Evolutionary conservation across 2,329 filamentous ascomycete species (phyloP).

Genomic region (Tolypocladium tundrense): DNA sequence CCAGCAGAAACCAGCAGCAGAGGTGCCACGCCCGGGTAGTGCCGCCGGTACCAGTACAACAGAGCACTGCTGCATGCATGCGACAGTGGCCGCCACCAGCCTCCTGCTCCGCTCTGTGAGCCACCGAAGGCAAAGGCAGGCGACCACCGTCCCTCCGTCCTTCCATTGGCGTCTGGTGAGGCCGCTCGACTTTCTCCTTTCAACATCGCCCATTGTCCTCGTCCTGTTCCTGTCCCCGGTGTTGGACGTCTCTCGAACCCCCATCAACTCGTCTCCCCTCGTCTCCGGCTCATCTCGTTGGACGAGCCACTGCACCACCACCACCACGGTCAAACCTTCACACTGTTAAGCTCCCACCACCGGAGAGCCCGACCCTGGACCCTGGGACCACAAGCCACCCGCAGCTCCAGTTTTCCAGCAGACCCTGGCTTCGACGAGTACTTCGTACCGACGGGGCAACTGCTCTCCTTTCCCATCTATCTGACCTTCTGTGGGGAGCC

Average conservation of each 20-base stretch:
- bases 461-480: neutral
- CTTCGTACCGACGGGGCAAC: neutral
- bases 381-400: neutral
- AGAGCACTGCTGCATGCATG: slow-evolving; percentile 1
- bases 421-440: neutral
- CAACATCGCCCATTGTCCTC: neutral
- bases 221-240: neutral
- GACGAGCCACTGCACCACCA: neutral
- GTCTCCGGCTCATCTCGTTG: neutral
- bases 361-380: neutral
- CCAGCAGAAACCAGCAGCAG: too few relatives aligned
- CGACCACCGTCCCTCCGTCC: neutral
- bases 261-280: neutral
- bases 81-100: neutral
- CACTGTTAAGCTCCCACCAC: neutral
- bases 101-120: neutral
- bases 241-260: neutral
- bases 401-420: slow-evolving; percentile 7
- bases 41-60: neutral
- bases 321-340: neutral
- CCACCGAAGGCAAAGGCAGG: neutral
- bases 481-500: neutral
- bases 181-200: neutral
- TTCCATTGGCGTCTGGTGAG: neutral
- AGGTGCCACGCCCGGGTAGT: neutral